Percentiles rank a stretch among this genome's conserved stretches.
Evolutionary conservation across 345 rosid species (phyloP).

Genomic region (Arabidopsis suecica): DNA sequence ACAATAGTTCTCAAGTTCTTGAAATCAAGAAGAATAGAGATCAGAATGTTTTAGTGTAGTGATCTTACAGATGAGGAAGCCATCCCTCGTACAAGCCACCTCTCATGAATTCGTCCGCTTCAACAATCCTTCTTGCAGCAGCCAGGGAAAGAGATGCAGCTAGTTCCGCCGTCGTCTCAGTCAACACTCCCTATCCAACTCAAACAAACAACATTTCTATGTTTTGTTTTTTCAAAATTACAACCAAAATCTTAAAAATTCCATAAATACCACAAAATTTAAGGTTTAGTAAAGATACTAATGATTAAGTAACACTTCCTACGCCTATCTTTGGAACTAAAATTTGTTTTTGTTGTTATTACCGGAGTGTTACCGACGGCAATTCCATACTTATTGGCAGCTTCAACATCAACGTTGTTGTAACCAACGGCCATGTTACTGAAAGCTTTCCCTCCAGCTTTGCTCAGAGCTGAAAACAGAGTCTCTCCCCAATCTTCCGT

Average conservation of each 20-base stretch:
- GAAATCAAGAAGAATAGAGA: not conserved
- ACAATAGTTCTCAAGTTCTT: slow-evolving; percentile 1
- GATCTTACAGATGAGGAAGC: slow-evolving; percentile 85
- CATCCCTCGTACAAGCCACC: slow-evolving; percentile 96
- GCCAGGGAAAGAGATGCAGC: slow-evolving; percentile 93
- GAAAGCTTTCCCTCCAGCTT: slow-evolving; percentile 93
- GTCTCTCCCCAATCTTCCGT: slow-evolving; percentile 98
- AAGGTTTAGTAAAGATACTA: too few relatives aligned
- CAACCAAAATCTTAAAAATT: too few relatives aligned
- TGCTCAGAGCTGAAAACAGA: slow-evolving; percentile 81
- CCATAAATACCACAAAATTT: not conserved
- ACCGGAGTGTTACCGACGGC: slow-evolving; percentile 98
- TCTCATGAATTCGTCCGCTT: slow-evolving; percentile 97
- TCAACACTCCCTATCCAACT: slow-evolving; percentile 79
- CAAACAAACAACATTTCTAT: not conserved
- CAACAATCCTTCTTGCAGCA: slow-evolving; percentile 95
- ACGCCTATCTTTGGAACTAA: too few relatives aligned
- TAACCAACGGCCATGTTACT: slow-evolving; percentile 99
- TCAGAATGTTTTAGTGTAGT: not conserved
- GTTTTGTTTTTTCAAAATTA: too few relatives aligned
- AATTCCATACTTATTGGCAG: slow-evolving; percentile 90
- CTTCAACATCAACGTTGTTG: slow-evolving; percentile 94
- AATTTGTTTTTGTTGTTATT: slow-evolving; percentile 21
- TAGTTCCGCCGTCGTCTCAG: slow-evolving; percentile 95
- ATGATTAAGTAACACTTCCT: not conserved